phyloP scores from a whole-genome alignment of 2,329 filamentous ascomycete species.

The Arthrobotrys pseudoclavata region DNA sequence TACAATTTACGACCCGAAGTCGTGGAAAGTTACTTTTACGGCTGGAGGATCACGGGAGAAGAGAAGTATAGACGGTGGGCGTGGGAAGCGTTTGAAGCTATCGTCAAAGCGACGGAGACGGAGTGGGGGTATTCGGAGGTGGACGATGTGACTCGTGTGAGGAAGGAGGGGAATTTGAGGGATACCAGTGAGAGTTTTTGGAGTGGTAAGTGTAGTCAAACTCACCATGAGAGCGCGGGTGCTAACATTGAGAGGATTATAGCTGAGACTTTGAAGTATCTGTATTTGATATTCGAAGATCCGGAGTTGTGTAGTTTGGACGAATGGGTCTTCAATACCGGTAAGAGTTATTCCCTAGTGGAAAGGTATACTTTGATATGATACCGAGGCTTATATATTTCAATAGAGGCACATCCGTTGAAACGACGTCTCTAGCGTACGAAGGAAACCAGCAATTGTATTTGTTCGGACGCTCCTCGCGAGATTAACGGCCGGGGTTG shows the following conservation, averaged over 20 bases:
- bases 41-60: conserved; percentile 83
- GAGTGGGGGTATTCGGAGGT: conserved; percentile 78
- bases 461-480: not conserved
- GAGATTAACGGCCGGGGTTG: not conserved
- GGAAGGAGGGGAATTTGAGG: conserved; percentile 71
- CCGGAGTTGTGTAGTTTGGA: conserved; percentile 85
- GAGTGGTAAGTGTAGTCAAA: conserved; percentile 76
- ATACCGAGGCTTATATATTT: conserved; percentile 8
- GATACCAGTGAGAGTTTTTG: conserved; percentile 89
- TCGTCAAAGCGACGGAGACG: conserved; percentile 75
- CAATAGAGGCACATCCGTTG: conserved; percentile 52
- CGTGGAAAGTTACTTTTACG: conserved; percentile 87
- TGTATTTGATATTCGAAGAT: conserved; percentile 85
- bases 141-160: conserved; percentile 76
- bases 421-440: conserved; percentile 15
- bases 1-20: conserved; percentile 85
- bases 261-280: conserved; percentile 78
- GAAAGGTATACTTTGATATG: not conserved
- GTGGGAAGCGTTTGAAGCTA: conserved; percentile 80
- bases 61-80: conserved; percentile 84
- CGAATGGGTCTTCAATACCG: conserved; percentile 76
- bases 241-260: not conserved
- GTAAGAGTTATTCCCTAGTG: conserved; percentile 62
- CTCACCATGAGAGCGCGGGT: not conserved
- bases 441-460: not conserved